Base-by-base conservation (phyloP, 169 alveolate species). In the Plasmodium chabaudi region DNA sequence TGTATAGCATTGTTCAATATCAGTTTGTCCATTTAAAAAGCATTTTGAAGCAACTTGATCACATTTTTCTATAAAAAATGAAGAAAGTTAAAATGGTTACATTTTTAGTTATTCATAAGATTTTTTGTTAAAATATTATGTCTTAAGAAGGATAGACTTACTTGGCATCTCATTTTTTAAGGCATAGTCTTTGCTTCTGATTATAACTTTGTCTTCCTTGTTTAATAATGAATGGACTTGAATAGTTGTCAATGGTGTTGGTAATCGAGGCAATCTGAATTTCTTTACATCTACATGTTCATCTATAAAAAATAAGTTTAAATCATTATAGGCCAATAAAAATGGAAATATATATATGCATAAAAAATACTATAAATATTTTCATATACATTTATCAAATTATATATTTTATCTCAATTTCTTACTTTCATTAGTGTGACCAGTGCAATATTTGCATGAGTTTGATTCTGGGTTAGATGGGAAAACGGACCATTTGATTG, bases 21-120 rank as follows among this genome's bases (percentile, higher is more conserved):
- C 87, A 9, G 87, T 72, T 55, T 57, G 27, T n/a, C 87, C 87
- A 59, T 61, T 57, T 42, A 72, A 57, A 60, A 72, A 72, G 21
- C 87, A 72, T 9, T 27, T 21, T 9, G 49, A 56, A 1, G 61
- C 57, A 13, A 55, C 10, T 9, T 6, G 17, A 4, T 72, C 59
- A 61, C 87, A 72, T 13, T 57, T 72, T 17, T 27, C 87, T 72
- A 34, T 7, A 19, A 17, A 42, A 56, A 57, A 72, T 5, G 10
- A 15, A 34, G 2, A 72, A 72, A 23, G n/a, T n/a, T 23, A 61
- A 61, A 21, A 17, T 17, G 6, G 69, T 60, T 15, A 25, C 13
- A 9, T 12, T 60, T 2, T 15, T 9, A 60, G 9, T 15, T 25
- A 60, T 21, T 60, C 15, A 17, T 21, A 0, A 60, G n/a, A 60